Evolutionary conservation across 139 green algal genomes (phyloP).

Genomic region (Eudorina sp.): DNA sequence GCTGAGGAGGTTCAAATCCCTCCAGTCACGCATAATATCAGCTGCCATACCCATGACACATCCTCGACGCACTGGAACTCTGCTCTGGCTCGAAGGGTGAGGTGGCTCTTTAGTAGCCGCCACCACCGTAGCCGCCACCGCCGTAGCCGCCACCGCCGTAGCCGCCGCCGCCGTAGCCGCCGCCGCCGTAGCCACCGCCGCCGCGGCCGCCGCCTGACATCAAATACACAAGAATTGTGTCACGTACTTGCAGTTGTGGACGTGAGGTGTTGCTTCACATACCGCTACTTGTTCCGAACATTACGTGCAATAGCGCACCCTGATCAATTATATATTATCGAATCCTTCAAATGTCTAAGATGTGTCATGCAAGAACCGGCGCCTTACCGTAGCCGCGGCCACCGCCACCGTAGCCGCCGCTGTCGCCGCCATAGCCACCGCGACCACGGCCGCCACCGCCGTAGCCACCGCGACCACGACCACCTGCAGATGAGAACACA

Average conservation of each 20-base stretch:
- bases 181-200: slow-evolving; percentile 24
- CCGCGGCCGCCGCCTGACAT: neutral
- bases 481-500: no score
- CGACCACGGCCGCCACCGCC: neutral
- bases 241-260: no score
- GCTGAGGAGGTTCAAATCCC: neutral
- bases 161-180: slow-evolving; percentile 19
- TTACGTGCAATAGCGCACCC: no score
- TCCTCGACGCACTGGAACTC: slow-evolving; percentile 19
- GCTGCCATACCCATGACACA: neutral
- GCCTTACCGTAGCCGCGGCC: slow-evolving; percentile 9
- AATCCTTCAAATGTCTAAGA: no score
- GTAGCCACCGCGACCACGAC: slow-evolving; percentile 36
- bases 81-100: neutral
- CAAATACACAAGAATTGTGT: no score
- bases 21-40: neutral
- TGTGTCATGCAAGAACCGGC: no score
- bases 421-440: slow-evolving; percentile 28
- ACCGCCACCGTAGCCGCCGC: slow-evolving; percentile 23
- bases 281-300: no score
- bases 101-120: neutral
- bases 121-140: neutral
- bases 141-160: slow-evolving; percentile 41
- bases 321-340: no score
- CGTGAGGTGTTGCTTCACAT: no score